Evolutionary conservation across 2,329 filamentous ascomycete species (phyloP).

Genomic region (Trichoderma asperellum): DNA sequence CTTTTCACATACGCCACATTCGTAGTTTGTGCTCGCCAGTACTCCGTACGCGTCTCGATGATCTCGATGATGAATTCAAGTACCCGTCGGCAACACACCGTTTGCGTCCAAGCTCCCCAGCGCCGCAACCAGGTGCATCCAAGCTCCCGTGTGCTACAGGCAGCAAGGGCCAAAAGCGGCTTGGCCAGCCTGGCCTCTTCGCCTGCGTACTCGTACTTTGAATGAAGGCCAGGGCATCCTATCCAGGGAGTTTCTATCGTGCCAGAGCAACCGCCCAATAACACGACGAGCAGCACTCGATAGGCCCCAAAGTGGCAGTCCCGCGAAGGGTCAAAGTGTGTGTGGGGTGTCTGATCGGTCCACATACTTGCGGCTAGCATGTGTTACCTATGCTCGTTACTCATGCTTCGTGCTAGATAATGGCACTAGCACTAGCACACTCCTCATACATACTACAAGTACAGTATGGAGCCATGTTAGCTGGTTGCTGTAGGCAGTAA

Average conservation of each 20-base stretch:
- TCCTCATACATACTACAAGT: not conserved
- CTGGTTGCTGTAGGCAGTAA: not conserved
- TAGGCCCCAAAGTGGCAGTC: not conserved
- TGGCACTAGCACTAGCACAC: not conserved
- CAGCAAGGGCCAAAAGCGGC: not conserved
- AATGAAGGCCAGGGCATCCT: not conserved
- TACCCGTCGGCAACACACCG: not conserved
- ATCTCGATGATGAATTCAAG: not conserved
- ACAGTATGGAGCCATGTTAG: not conserved
- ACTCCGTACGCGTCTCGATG: not conserved
- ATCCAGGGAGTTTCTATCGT: not conserved
- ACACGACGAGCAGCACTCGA: not conserved
- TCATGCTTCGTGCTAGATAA: not conserved
- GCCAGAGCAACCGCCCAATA: not conserved
- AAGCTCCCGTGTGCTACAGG: not conserved
- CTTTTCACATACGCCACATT: not conserved
- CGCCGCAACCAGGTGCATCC: not conserved
- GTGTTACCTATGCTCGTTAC: not conserved
- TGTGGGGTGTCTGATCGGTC: slow-evolving; percentile 16
- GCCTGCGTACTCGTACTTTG: not conserved
- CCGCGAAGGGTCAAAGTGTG: slow-evolving; percentile 15
- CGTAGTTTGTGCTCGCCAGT: not conserved
- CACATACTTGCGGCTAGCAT: slow-evolving; percentile 4
- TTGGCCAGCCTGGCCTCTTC: not conserved
- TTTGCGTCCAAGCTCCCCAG: not conserved